Percentiles rank a stretch among this genome's conserved stretches.
Evolutionary conservation across 2,329 filamentous ascomycete genomes (phyloP).

Genomic region (Colletotrichum tabaci): DNA sequence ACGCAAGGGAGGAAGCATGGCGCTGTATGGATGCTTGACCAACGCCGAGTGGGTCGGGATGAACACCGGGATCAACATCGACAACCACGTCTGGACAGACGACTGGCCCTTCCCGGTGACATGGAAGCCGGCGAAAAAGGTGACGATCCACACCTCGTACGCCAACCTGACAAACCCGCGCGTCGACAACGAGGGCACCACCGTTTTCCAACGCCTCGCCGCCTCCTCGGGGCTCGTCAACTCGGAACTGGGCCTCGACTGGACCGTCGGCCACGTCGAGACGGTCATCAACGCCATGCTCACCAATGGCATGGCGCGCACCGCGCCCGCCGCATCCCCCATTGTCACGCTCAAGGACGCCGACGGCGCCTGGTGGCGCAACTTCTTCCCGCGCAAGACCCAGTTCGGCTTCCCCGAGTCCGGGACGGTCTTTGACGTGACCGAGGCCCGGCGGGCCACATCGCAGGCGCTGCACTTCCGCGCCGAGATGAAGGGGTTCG

Average conservation of each 20-base stretch:
- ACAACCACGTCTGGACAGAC: constrained; percentile 8
- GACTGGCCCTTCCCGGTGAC: background rate
- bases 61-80: background rate
- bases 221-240: background rate
- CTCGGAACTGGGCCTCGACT: background rate
- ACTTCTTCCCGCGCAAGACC: constrained; percentile 9
- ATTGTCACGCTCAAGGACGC: background rate
- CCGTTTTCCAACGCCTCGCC: constrained; percentile 22
- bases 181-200: background rate
- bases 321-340: background rate
- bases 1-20: background rate
- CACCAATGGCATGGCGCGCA: constrained; percentile 19
- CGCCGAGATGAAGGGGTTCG: background rate
- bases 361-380: constrained; percentile 21
- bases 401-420: background rate
- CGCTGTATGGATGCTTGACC: constrained; percentile 3
- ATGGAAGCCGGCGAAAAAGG: background rate
- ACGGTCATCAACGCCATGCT: constrained; percentile 26
- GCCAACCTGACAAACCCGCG: constrained; percentile 21
- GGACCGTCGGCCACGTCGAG: constrained; percentile 13
- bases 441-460: no score
- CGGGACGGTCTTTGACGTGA: constrained; percentile 5
- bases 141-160: constrained; percentile 8
- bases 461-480: constrained; percentile 7
- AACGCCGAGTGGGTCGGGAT: constrained; percentile 3